phyloP scores from a whole-genome alignment of 176 grass and related monocot genomes.

The Triticum turgidum region DNA sequence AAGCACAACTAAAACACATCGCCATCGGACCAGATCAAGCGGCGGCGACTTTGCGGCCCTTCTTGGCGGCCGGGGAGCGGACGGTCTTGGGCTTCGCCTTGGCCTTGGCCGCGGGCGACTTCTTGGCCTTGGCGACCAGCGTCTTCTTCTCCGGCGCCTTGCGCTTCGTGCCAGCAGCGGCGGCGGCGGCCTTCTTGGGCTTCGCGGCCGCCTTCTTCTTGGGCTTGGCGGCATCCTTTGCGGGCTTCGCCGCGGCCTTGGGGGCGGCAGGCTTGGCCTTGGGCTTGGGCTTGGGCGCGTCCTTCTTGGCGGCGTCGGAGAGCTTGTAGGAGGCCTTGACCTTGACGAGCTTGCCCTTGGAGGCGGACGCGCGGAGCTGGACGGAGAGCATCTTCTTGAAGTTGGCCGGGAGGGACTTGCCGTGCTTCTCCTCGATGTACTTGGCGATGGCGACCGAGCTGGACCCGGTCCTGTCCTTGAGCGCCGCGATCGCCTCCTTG shows the following conservation, averaged over 20 bases:
- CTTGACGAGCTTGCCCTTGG: conserved; percentile 89
- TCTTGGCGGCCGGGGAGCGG: conserved; percentile 41
- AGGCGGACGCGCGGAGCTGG: conserved; percentile 46
- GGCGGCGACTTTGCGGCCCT: conserved; percentile 28
- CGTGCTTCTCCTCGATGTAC: conserved; percentile 74
- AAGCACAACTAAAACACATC: background rate
- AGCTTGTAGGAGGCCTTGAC: conserved; percentile 97
- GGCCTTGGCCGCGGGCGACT: background rate
- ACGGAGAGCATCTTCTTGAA: conserved; percentile 73
- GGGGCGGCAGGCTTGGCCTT: conserved; percentile 14
- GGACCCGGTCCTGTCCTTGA: conserved; percentile 81
- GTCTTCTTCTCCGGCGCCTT: conserved; percentile 35
- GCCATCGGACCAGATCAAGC: conserved; percentile 2
- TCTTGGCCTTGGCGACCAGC: conserved; percentile 6
- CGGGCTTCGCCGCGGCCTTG: conserved; percentile 15
- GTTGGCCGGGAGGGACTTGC: conserved; percentile 55
- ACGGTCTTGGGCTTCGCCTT: conserved; percentile 35
- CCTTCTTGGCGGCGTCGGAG: conserved; percentile 57
- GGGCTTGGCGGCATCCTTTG: conserved; percentile 14
- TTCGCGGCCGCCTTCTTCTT: conserved; percentile 22
- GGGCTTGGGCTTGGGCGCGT: conserved; percentile 3
- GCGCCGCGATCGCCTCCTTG: conserved; percentile 68
- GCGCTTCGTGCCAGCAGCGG: background rate
- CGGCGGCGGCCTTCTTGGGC: background rate
- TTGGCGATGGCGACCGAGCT: conserved; percentile 80